A percentile compares a stretch with the other conserved stretches of the same genome.
Evolutionary conservation across 139 green algal species (phyloP).

Genomic region (Tetraselmis chui): DNA sequence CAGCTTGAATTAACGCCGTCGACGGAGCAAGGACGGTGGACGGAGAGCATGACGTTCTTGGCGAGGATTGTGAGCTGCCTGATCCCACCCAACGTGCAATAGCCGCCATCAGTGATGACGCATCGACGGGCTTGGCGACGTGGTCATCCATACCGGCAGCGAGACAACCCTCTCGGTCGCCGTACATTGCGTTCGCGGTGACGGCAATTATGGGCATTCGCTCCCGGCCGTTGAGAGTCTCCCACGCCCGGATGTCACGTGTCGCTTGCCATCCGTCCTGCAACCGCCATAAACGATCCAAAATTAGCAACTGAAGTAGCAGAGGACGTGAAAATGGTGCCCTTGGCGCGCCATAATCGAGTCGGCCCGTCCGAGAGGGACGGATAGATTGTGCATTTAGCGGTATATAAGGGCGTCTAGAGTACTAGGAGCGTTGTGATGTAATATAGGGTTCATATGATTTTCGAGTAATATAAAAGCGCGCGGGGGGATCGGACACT

Average conservation of each 20-base stretch:
- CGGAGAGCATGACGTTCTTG: not conserved
- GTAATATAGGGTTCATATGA: not conserved
- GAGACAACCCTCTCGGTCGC: not conserved
- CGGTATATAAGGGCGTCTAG: not conserved
- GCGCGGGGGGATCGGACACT: not conserved
- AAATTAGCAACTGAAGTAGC: no score
- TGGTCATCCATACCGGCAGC: not conserved
- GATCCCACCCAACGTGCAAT: no score
- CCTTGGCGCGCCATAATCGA: not conserved
- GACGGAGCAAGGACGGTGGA: not conserved
- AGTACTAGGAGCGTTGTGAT: not conserved
- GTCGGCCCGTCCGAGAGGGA: no score
- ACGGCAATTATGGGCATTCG: not conserved
- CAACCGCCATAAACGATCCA: no score
- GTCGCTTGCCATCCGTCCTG: not conserved
- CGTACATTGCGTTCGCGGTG: not conserved
- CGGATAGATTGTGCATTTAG: no score
- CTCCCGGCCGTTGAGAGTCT: not conserved
- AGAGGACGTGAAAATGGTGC: no score
- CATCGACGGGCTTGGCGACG: not conserved
- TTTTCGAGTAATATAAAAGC: not conserved
- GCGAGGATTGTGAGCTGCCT: no score
- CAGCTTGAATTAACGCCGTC: no score
- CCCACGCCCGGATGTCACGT: not conserved
- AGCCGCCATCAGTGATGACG: not conserved